A percentile compares a stretch with the other conserved stretches of the same genome.
phyloP scores from a whole-genome alignment of 257 asterid species.

The Fraxinus cuspidata region DNA sequence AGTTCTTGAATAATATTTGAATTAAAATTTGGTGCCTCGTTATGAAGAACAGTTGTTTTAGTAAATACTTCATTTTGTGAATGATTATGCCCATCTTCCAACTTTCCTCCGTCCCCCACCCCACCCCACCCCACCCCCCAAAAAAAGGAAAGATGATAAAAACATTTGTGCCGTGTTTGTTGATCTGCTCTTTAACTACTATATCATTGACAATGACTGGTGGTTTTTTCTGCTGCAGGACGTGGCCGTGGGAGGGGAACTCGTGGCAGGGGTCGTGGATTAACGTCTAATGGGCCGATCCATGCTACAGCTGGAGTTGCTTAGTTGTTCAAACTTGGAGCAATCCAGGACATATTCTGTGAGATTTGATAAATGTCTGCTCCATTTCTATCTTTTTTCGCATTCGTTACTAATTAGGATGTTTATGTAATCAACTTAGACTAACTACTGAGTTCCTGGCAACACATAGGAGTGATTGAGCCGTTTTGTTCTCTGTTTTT shows the following conservation, averaged over 20 bases:
- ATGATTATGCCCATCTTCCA: not conserved
- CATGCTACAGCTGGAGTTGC: conserved; percentile 32
- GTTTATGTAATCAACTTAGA: conserved; percentile 47
- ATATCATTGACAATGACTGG: not conserved
- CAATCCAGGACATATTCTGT: conserved; percentile 25
- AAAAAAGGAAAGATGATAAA: not conserved
- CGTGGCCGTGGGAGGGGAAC: conserved; percentile 50
- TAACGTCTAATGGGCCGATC: conserved; percentile 36
- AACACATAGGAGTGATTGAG: not conserved
- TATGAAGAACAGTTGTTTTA: not conserved
- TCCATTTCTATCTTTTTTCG: conserved; percentile 30
- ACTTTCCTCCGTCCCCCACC: not conserved
- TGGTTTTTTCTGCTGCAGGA: conserved; percentile 28
- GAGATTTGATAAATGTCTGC: conserved; percentile 31
- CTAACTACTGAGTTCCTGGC: conserved; percentile 26
- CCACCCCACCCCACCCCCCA: too few relatives aligned
- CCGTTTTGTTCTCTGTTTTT: conserved; percentile 5
- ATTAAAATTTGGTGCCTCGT: conserved; percentile 29
- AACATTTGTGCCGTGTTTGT: not conserved
- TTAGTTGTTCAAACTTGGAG: conserved; percentile 21
- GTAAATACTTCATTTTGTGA: not conserved
- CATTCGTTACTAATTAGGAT: conserved; percentile 44
- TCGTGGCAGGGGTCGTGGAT: conserved; percentile 52
- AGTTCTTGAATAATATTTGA: not conserved
- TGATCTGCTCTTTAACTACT: not conserved